These are phyloP conservation scores for Trametes sp. DNA, from an alignment of 1,284 basidiomycete species.

Conservation along the genomic window DNA sequence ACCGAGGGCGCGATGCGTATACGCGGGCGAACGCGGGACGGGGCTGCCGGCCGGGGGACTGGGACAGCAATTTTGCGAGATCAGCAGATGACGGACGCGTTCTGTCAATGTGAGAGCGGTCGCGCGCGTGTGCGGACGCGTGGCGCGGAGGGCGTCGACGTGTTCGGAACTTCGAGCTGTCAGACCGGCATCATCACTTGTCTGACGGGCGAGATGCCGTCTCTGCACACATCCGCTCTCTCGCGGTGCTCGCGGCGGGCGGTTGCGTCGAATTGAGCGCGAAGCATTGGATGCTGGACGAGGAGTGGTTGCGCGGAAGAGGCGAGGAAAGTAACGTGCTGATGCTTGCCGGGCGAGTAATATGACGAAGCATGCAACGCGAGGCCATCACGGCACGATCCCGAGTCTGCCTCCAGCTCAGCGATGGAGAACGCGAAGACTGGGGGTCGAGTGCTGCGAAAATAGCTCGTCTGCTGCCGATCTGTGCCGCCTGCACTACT, in stretches of 20 bases:
- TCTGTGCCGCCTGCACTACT: not conserved
- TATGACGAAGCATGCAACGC: conserved; percentile 4
- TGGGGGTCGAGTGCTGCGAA: not conserved
- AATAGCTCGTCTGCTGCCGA: conserved; percentile 4
- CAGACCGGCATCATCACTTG: not conserved
- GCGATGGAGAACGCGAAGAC: no score
- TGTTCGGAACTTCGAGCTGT: not conserved
- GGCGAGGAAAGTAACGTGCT: conserved; percentile 11
- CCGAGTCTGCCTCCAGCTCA: no score
- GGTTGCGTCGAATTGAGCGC: not conserved
- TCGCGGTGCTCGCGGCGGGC: not conserved
- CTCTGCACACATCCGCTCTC: not conserved
- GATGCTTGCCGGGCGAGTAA: conserved; percentile 9
- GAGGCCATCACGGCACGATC: not conserved
- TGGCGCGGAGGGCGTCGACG: not conserved
- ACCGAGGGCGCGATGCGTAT: no score
- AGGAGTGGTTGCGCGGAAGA: not conserved
- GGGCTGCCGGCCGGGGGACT: not conserved
- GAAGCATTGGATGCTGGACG: not conserved
- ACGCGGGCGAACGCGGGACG: not conserved
- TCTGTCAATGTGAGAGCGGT: conserved; percentile 7
- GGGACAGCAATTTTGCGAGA: conserved; percentile 2
- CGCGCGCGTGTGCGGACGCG: not conserved
- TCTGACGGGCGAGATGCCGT: conserved; percentile 7
- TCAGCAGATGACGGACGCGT: conserved; percentile 3